Percentiles rank a stretch among this genome's conserved stretches.
phyloP scores from a whole-genome alignment of 2,329 filamentous ascomycete genomes.

The Fusarium domesticum region DNA sequence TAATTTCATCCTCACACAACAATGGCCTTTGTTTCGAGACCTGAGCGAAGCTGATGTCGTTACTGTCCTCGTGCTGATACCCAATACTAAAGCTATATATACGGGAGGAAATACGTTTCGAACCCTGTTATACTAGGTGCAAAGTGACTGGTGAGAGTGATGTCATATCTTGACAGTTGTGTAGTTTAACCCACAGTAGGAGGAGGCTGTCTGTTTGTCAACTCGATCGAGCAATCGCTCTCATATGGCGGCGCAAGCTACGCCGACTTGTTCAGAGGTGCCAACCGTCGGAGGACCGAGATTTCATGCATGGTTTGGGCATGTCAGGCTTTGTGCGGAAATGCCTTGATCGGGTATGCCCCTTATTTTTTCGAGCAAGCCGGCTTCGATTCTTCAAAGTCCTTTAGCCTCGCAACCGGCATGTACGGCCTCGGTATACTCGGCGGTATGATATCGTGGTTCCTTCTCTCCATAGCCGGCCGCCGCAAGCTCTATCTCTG shows the following conservation, averaged over 20 bases:
- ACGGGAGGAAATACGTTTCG: too few relatives aligned
- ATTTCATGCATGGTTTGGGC: constrained; percentile 30
- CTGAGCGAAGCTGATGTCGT: too few relatives aligned
- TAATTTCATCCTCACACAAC: too few relatives aligned
- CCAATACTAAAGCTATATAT: too few relatives aligned
- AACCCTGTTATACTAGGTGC: too few relatives aligned
- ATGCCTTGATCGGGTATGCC: constrained; percentile 18
- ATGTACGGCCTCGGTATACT: constrained; percentile 41
- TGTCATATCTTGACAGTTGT: too few relatives aligned
- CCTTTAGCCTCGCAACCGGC: constrained; percentile 40
- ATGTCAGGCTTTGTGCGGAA: constrained; percentile 27
- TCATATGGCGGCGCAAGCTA: constrained; percentile 33
- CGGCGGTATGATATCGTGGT: constrained; percentile 40
- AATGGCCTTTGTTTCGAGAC: too few relatives aligned
- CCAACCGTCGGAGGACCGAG: constrained; percentile 29
- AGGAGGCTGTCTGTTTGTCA: too few relatives aligned
- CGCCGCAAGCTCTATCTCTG: constrained; percentile 40
- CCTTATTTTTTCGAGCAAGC: constrained; percentile 44
- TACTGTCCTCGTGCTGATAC: too few relatives aligned
- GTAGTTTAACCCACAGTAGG: too few relatives aligned
- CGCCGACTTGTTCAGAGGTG: constrained; percentile 20
- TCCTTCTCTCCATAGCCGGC: constrained; percentile 37
- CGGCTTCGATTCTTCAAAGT: constrained; percentile 36
- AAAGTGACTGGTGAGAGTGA: too few relatives aligned
- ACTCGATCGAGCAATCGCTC: constrained; percentile 41